Conservation (phyloP, 192 early-diverging fungal species). For the Gaertneriomyces semiglobifer region DNA sequence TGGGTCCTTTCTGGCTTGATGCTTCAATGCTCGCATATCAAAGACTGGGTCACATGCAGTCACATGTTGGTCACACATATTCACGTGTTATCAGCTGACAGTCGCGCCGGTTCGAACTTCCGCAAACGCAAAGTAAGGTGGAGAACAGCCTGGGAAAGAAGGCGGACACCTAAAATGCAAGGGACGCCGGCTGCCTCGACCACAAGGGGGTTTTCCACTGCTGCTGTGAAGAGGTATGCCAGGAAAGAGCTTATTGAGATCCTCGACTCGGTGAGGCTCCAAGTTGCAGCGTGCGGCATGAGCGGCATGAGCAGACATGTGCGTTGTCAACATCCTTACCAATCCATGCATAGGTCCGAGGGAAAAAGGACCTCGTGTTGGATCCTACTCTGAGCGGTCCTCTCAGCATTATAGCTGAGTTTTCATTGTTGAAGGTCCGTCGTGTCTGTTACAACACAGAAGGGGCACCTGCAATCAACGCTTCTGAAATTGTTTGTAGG, state of each 20-base stretch:
- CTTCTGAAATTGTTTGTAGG: conserved; percentile 42
- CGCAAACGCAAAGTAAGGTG: too few species aligned
- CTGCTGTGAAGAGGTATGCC: conserved; percentile 12
- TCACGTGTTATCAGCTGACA: too few species aligned
- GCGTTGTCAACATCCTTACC: neutral
- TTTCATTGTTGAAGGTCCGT: conserved; percentile 72
- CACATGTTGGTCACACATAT: too few species aligned
- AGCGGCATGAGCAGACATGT: neutral
- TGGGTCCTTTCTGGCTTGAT: too few species aligned
- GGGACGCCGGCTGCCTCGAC: too few species aligned
- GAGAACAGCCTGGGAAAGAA: too few species aligned
- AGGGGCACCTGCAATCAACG: neutral
- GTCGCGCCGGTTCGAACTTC: too few species aligned
- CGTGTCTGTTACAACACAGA: neutral
- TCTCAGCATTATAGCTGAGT: conserved; percentile 83
- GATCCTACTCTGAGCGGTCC: conserved; percentile 80
- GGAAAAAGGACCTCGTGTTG: conserved; percentile 86
- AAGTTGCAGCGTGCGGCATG: neutral
- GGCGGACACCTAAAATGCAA: too few species aligned
- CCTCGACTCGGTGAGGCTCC: conserved; percentile 66
- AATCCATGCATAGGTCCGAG: conserved; percentile 63
- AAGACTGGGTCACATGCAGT: too few species aligned
- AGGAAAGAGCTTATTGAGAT: conserved; percentile 59
- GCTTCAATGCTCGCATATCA: too few species aligned
- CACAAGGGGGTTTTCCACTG: neutral